phyloP scores from a whole-genome alignment of 345 rosid genomes.

The Rhodamnia rubescens region DNA sequence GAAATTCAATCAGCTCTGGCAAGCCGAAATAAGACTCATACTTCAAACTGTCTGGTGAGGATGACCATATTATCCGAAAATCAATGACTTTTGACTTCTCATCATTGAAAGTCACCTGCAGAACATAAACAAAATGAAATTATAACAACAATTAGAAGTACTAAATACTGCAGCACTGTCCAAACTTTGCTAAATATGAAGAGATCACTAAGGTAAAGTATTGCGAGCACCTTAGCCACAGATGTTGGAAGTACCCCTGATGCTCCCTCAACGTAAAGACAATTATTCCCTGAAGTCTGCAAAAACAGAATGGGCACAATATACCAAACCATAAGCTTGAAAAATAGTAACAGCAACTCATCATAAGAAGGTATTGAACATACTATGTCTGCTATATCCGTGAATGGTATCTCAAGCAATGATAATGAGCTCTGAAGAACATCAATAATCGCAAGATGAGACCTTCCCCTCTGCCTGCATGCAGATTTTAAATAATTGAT shows the following conservation, averaged over 20 bases:
- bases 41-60: slow-evolving; percentile 64
- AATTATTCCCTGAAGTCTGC: slow-evolving; percentile 53
- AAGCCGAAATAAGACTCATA: slow-evolving; percentile 58
- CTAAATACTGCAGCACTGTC: not conserved
- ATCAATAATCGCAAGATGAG: slow-evolving; percentile 71
- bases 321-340: not conserved
- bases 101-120: slow-evolving; percentile 68
- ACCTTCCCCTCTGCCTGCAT: slow-evolving; percentile 85
- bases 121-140: not conserved
- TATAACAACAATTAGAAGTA: not conserved
- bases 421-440: slow-evolving; percentile 51
- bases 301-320: slow-evolving; percentile 3
- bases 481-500: not conserved
- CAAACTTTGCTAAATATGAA: not conserved
- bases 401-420: slow-evolving; percentile 73
- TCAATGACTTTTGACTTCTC: slow-evolving; percentile 27
- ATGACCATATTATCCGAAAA: slow-evolving; percentile 74
- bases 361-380: slow-evolving; percentile 1
- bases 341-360: not conserved
- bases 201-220: not conserved
- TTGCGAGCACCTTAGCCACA: slow-evolving; percentile 57
- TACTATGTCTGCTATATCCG: slow-evolving; percentile 79
- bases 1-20: slow-evolving; percentile 87
- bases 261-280: slow-evolving; percentile 80
- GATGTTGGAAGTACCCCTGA: slow-evolving; percentile 79